Percentiles rank a stretch among this genome's conserved stretches.
These are phyloP conservation scores for Coemansia guatemalensis DNA, from an alignment of 192 early-diverging fungal species.

Conservation along the genomic window DNA sequence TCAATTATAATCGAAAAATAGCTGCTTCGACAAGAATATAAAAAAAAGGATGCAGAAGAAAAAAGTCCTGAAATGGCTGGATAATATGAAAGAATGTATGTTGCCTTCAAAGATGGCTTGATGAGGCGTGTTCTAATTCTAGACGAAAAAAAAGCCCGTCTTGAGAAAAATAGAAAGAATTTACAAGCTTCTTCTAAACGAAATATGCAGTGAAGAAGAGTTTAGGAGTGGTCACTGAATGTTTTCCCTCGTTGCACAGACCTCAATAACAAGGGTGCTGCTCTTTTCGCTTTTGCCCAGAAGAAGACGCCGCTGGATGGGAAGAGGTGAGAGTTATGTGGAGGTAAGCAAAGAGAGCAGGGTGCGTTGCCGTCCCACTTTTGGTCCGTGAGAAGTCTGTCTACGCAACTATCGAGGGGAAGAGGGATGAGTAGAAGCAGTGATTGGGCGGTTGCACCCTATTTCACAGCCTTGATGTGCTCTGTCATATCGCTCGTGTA, in stretches of 20 bases:
- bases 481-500: neutral
- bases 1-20: neutral
- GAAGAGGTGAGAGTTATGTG: neutral
- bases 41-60: constrained; percentile 4
- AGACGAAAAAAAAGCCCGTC: constrained; percentile 4
- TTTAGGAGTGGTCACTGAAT: neutral
- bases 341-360: neutral
- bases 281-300: no score
- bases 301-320: neutral
- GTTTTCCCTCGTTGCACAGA: neutral
- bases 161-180: constrained; percentile 7
- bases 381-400: neutral
- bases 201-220: neutral
- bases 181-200: constrained; percentile 2
- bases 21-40: neutral
- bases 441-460: neutral
- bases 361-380: neutral
- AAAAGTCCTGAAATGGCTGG: neutral
- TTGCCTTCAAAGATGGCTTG: constrained; percentile 5
- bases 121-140: constrained; percentile 11
- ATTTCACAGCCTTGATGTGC: neutral
- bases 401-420: neutral
- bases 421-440: neutral
- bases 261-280: neutral
- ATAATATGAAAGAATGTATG: neutral